Evolutionary conservation across 371 early-diverging fungal species (phyloP), one percentile per base, ranked within the genome.

Genomic region (Mortierella sp.): DNA sequence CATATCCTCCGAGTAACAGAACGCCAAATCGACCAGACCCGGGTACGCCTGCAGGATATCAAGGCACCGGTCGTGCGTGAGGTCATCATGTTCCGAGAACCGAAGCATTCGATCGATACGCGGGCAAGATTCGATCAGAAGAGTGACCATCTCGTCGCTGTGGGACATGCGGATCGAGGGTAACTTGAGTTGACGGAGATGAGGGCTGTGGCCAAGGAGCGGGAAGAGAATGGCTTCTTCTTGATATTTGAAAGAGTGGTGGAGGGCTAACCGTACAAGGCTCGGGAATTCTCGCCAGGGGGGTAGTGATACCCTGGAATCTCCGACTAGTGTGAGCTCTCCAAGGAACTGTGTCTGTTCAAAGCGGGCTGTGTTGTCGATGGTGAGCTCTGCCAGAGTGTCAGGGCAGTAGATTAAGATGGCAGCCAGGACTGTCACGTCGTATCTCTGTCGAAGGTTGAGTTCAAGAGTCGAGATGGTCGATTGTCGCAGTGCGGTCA

Each of bases 1-100:
- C 67, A 67, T 67, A 67, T 67, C 67, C 24, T 67, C 67, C 67
- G 67, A 67, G 8, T 67, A 67, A 24, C 67, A 67, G 11, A 67
- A 67, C 11, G 67, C 67, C 19, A 67, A 67, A 3, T 67, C 67
- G 24, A 67, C 24, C n/a, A 67, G 43, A 37, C 67, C 11, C 10
- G 67, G 40, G 11, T 37, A 67, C 2, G 67, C 24, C 24, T 9
- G 21, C 37, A 67, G 40, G 67, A 67, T 67, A 21, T 67, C 40
- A 21, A 67, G 37, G 11, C 67, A 67, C 10, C 43, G 34, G 37
- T 67, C 43, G 4, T 67, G 67, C 0, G 67, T 67, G 37, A 67
- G 24, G 11, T 67, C 67, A 0, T 67, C 67, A 3, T 67, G 67
- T 24, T 67, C 67, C 67, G 67, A 67, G 40, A 67, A 67, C 40